Base-by-base conservation (phyloP, 441 rosid genomes). In the Adansonia madagascariensis region DNA sequence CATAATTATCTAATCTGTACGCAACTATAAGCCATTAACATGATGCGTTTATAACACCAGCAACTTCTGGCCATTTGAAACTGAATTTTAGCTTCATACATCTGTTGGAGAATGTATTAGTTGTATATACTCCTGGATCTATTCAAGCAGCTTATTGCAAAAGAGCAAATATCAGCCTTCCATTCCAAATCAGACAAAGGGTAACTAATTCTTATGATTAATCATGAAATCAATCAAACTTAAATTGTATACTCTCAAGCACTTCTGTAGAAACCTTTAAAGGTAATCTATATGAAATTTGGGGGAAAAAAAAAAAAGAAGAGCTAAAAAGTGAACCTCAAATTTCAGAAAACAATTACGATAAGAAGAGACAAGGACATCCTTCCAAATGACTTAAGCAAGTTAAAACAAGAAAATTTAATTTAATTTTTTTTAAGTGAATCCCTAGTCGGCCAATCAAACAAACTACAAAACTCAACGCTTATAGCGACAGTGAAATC, bases 351-450 rank as follows among this genome's bases (percentile, higher is more conserved):
- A 27, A 35, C 75, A 22, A 50, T 8, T 39, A 55, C 49, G 15
- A 35, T 39, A n/a, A 72, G 27, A 39, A 10, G 49, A 68, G 63
- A 55, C 18, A 39, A 39, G 64, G 64, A 52, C 62, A 71, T 15
- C 27, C 74, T 44, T 72, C 52, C 52, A 72, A 72, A 77, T 46
- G 56, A 49, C 50, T 60, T 39, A 43, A 60, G 47, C 31, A 3
- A 53, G 56, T 15, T 10, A 20, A 9, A 39, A 65, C 52, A 56
- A 73, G 74, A n/a, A 41, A 15, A 52, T 12, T 52, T 27, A 27
- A 27, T 27, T 27, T 27, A 22, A 55, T 53, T 53, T 24, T 31
- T 31, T 31, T 31, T 31, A 31, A 31, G 49, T 47, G 15, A 47
- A 66, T 43, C 53, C 18, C n/a, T 35, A 15, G 68, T 39, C 68